Conservation (phyloP, 2,329 filamentous ascomycete genomes). For the Colletotrichum sp. region DNA sequence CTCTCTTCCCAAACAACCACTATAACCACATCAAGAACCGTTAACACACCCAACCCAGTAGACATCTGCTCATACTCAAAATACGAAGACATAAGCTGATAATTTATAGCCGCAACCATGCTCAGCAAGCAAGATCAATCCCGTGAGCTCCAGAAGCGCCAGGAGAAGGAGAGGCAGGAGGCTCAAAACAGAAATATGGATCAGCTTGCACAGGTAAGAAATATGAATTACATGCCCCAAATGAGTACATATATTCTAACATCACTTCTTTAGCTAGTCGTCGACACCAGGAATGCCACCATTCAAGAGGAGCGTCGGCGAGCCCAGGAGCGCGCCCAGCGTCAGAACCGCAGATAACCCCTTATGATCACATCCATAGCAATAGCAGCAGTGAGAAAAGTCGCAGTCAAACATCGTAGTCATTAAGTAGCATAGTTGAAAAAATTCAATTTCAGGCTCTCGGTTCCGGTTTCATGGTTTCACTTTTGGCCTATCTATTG, state of each 20-base stretch:
- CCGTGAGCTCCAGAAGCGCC: neutral
- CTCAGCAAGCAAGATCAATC: neutral
- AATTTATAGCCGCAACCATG: neutral
- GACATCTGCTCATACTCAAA: neutral
- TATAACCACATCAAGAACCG: neutral
- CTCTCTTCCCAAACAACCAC: neutral
- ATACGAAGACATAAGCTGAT: neutral
- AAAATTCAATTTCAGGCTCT: fast-evolving
- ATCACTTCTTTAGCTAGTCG: neutral
- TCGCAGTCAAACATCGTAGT: neutral
- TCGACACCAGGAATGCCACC: neutral
- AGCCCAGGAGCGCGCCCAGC: neutral
- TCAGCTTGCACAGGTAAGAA: neutral
- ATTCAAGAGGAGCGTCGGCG: neutral
- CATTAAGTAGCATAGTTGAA: neutral
- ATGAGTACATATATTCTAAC: neutral
- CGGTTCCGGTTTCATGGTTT: fast-evolving
- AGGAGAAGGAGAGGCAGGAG: neutral
- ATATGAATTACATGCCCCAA: neutral
- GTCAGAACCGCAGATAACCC: neutral
- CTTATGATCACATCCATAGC: neutral
- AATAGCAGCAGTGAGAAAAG: neutral
- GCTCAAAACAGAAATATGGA: neutral
- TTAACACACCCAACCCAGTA: neutral
- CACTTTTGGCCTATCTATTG: neutral